Conservation (phyloP, 2,329 filamentous ascomycete species). For the Gyromitra esculenta region DNA sequence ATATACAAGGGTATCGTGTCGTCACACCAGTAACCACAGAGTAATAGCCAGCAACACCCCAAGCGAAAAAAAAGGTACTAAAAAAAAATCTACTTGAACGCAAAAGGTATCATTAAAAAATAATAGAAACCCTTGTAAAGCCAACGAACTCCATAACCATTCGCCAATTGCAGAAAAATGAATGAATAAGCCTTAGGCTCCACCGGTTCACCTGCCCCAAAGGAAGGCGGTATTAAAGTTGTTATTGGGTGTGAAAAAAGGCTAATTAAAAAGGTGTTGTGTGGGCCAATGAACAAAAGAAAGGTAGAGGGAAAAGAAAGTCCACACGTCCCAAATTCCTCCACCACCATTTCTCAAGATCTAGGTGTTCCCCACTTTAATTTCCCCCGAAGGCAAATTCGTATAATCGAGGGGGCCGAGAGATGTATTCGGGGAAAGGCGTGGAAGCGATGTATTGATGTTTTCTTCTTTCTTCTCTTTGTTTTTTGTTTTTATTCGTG, state of each 20-base stretch:
- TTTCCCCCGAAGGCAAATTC: not conserved
- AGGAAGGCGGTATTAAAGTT: conserved; percentile 35
- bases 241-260: conserved; percentile 14
- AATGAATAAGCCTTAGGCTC: conserved; percentile 35
- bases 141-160: conserved; percentile 30
- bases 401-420: not conserved
- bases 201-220: conserved; percentile 8
- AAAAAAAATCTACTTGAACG: conserved; percentile 34
- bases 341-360: not conserved
- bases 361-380: not conserved
- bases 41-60: conserved; percentile 15
- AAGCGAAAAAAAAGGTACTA: conserved; percentile 15
- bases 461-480: not conserved
- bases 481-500: conserved; percentile 31
- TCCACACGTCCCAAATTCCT: not conserved
- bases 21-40: conserved; percentile 27
- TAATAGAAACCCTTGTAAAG: conserved; percentile 13
- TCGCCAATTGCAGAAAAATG: conserved; percentile 14
- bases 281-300: conserved; percentile 28
- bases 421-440: not conserved
- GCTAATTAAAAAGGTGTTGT: conserved; percentile 21
- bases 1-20: conserved; percentile 45
- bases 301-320: conserved; percentile 2
- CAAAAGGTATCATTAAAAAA: conserved; percentile 6
- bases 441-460: not conserved